Percentiles rank a stretch among this genome's conserved stretches.
Conservation (phyloP, 768 basidiomycete species). For the Agaricus bisporus region DNA sequence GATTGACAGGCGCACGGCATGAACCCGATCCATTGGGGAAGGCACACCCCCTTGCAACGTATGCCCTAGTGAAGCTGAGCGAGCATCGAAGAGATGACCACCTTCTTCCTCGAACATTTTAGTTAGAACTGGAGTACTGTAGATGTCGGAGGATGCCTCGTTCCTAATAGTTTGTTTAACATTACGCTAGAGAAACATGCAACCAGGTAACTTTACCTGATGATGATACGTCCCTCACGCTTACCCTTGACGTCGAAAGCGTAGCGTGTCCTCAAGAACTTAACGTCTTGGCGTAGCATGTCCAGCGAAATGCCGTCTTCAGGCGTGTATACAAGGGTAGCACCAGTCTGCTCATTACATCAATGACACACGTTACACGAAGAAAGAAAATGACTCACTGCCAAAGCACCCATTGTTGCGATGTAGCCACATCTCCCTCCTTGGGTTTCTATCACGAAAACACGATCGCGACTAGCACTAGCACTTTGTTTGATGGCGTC, state of each 20-base stretch:
- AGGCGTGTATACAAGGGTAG: constrained; percentile 89
- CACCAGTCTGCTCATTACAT: constrained; percentile 62
- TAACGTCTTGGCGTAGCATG: constrained; percentile 75
- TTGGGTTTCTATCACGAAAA: constrained; percentile 97
- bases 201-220: constrained; percentile 53
- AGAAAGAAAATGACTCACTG: constrained; percentile 47
- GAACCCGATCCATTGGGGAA: constrained; percentile 89
- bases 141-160: constrained; percentile 82
- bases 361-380: background rate
- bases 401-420: constrained; percentile 91
- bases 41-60: constrained; percentile 95
- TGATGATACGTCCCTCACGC: constrained; percentile 89
- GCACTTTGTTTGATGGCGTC: constrained; percentile 99
- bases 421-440: constrained; percentile 96
- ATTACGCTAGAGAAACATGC: constrained; percentile 1
- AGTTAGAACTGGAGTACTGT: constrained; percentile 87
- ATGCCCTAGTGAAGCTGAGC: constrained; percentile 94
- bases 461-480: constrained; percentile 89
- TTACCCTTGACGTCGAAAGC: constrained; percentile 81
- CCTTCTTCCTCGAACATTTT: constrained; percentile 96
- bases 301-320: constrained; percentile 86
- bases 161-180: constrained; percentile 41
- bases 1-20: constrained; percentile 83
- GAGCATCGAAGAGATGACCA: constrained; percentile 85
- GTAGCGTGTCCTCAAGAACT: constrained; percentile 84